These are phyloP conservation scores for Xerocomellus amylosporus DNA, from an alignment of 768 basidiomycete species.

Conservation along the genomic window DNA sequence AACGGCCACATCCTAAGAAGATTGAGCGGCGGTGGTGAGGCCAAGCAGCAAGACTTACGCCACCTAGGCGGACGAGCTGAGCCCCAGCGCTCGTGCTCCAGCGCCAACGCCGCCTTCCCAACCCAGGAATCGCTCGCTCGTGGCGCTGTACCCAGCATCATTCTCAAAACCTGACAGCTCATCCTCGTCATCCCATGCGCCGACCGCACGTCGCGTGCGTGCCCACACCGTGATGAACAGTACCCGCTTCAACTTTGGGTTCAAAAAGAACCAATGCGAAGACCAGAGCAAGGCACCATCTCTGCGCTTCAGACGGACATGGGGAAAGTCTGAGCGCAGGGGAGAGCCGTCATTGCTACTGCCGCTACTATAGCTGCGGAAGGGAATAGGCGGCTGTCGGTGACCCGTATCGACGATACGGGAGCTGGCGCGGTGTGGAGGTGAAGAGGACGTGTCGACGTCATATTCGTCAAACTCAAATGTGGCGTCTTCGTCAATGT, in stretches of 20 bases:
- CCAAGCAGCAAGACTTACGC: slow-evolving; percentile 24
- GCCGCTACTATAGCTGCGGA: slow-evolving; percentile 35
- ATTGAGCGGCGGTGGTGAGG: slow-evolving; percentile 18
- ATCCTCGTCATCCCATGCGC: slow-evolving; percentile 53
- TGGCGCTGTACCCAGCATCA: slow-evolving; percentile 35
- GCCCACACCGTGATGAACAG: slow-evolving; percentile 94
- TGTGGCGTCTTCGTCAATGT: slow-evolving; percentile 70
- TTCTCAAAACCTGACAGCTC: slow-evolving; percentile 34
- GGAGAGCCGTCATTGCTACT: slow-evolving; percentile 35
- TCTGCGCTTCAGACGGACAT: slow-evolving; percentile 50
- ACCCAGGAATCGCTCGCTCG: slow-evolving; percentile 63
- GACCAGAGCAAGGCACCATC: slow-evolving; percentile 90
- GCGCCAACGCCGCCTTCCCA: slow-evolving; percentile 80
- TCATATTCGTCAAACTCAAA: slow-evolving; percentile 85
- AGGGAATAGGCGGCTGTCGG: slow-evolving; percentile 11
- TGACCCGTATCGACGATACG: slow-evolving; percentile 1
- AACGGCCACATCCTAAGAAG: neutral
- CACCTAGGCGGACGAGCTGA: slow-evolving; percentile 37
- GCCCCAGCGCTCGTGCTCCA: slow-evolving; percentile 79
- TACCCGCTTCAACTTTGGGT: slow-evolving; percentile 87
- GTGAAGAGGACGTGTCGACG: slow-evolving; percentile 46
- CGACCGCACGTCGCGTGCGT: slow-evolving; percentile 57
- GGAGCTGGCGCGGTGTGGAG: slow-evolving; percentile 10
- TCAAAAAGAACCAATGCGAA: slow-evolving; percentile 96
- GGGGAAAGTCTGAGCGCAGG: slow-evolving; percentile 38